Percentiles rank a stretch among this genome's conserved stretches.
Conservation (phyloP, 306 rosid genomes). For the Trifolium repens region DNA sequence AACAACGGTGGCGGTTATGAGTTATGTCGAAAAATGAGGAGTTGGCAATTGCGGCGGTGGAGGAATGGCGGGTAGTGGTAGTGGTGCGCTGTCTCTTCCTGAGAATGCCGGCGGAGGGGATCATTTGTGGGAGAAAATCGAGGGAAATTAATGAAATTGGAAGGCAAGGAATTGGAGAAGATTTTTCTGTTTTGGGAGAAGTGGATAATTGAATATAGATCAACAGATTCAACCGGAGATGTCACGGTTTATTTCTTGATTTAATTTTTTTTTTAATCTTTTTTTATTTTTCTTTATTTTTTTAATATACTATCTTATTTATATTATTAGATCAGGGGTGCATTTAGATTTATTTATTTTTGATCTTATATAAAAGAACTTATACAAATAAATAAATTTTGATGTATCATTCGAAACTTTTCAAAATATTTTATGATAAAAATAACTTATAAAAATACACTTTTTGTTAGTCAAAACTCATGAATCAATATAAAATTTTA, state of each 20-base stretch:
- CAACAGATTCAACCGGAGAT: neutral
- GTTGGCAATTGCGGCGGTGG: slow-evolving; percentile 41
- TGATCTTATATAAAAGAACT: no score
- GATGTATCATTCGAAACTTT: no score
- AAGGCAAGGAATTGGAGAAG: neutral
- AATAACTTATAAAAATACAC: no score
- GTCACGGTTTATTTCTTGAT: slow-evolving; percentile 4
- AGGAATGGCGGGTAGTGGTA: slow-evolving; percentile 45
- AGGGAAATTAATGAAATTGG: neutral
- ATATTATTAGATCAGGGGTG: no score
- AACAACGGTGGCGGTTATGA: slow-evolving; percentile 19
- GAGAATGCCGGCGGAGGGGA: slow-evolving; percentile 41
- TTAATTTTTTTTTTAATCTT: neutral
- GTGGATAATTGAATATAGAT: neutral
- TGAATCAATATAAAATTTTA: no score
- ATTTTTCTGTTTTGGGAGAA: neutral
- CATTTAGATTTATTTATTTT: no score
- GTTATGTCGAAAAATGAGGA: slow-evolving; percentile 41
- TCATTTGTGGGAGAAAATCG: slow-evolving; percentile 39
- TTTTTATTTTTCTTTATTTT: neutral
- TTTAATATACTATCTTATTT: no score
- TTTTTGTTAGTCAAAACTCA: no score
- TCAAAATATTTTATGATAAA: no score
- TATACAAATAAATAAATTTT: no score
- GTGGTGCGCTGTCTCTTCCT: slow-evolving; percentile 75